Base-by-base conservation (phyloP, 192 early-diverging fungal genomes). In the Jimgerdemannia flammicorona region DNA sequence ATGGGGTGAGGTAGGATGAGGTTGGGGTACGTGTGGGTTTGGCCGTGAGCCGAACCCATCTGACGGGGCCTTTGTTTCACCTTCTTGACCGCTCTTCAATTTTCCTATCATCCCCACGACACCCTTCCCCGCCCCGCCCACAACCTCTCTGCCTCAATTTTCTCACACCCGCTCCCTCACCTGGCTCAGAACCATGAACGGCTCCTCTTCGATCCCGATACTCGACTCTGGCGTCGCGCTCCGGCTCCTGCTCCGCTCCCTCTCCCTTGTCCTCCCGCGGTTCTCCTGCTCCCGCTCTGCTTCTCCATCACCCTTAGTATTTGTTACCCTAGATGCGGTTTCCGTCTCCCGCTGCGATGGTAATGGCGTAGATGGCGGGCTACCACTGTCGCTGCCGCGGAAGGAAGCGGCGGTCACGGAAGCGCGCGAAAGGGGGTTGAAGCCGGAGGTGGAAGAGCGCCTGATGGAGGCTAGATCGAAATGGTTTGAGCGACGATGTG, bases 161-260 rank as follows among this genome's bases (percentile, higher is more conserved):
- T 3, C 63, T 4, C n/a, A 69, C 29, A 2, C 44, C 29, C 20
- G 19, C 19, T 39, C 20, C 66, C 40, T 69, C 54, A 79, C 77
- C 77, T 83, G 81, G 66, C 68, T 79, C n/a, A 77, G 71, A n/a
- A 83, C 72, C 41, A 83, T 44, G 72, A 79, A 83, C 0, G 81
- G 72, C 17, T 83, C 81, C 42, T 76, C 75, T 3, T n/a, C 42
- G 6, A 3, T 66, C 43, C 49, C 49, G 49, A 6, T 14, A 10
- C 14, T 14, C 8, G 49, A 59, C 6, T 59, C 14, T 59, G 49
- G 49, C 49, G 49, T 59, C 49, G 49, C 6, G 49, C 6, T 59
- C 49, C 6, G 49, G 14, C 49, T 59, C 6, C 49, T 14, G 49
- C 29, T 59, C 49, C 49, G 14, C 49, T 6, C 14, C 49, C 49